Percentiles rank a stretch among this genome's conserved stretches.
Evolutionary conservation across 2,329 filamentous ascomycete genomes (phyloP).

Genomic region (Botrytis pseudocinerea): DNA sequence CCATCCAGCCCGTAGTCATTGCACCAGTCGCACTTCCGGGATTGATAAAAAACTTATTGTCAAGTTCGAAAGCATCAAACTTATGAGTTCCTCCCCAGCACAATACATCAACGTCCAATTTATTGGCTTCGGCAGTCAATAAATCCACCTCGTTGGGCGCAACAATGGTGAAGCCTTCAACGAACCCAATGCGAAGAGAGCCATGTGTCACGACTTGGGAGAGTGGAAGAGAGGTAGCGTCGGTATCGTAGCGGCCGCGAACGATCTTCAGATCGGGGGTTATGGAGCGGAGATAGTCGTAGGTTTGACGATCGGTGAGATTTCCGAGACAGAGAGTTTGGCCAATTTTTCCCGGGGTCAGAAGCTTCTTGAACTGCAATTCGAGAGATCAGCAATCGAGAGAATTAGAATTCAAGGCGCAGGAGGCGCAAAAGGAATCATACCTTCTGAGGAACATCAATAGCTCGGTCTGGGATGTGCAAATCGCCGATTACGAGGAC

Average conservation of each 20-base stretch:
- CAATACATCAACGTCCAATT: slow-evolving; percentile 67
- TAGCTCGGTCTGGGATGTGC: slow-evolving; percentile 88
- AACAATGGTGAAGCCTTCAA: slow-evolving; percentile 68
- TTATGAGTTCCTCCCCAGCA: slow-evolving; percentile 69
- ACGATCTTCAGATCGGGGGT: slow-evolving; percentile 72
- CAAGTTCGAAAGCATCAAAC: slow-evolving; percentile 72
- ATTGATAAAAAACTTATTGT: slow-evolving; percentile 74
- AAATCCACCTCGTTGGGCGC: slow-evolving; percentile 64
- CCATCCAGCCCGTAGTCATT: slow-evolving; percentile 58
- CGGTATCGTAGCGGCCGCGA: slow-evolving; percentile 66
- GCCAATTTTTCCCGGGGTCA: slow-evolving; percentile 79
- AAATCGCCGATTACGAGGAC: slow-evolving; percentile 91
- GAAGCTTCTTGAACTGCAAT: slow-evolving; percentile 77
- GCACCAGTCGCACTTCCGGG: slow-evolving; percentile 67
- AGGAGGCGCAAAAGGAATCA: slow-evolving; percentile 20
- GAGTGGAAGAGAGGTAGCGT: slow-evolving; percentile 64
- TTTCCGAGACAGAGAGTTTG: slow-evolving; percentile 80
- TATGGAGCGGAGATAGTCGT: slow-evolving; percentile 76
- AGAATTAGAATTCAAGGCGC: slow-evolving; percentile 23
- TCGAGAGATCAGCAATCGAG: slow-evolving; percentile 15
- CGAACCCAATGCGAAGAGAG: slow-evolving; percentile 63
- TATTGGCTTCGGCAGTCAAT: slow-evolving; percentile 66
- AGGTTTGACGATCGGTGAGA: slow-evolving; percentile 76
- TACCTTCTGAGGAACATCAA: slow-evolving; percentile 90
- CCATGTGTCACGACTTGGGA: slow-evolving; percentile 68